Evolutionary conservation across 768 basidiomycete species (phyloP), one percentile per base, ranked within the genome.

Genomic region (Phlegmacium glaucopus): DNA sequence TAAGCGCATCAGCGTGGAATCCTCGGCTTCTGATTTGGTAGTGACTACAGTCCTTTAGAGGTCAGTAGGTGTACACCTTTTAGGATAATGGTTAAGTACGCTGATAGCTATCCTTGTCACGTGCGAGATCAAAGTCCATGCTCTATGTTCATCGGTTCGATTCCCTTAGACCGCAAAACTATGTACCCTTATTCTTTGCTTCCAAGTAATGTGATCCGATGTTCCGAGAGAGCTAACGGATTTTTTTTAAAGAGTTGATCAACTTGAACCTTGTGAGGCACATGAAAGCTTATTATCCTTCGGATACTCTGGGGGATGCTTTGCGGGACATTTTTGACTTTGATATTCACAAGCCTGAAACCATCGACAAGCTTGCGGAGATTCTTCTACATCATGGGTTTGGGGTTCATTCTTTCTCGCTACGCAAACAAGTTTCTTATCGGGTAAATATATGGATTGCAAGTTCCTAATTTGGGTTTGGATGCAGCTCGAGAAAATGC

Each of bases 271-370:
- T 84, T 17, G 73, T 83, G 2, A 72, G 75, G 32, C 82, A 83
- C 55, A 71, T 84, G 66, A 76, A 70, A 50, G 71, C 78, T 22
- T 22, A n/a, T n/a, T n/a, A 80, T 50, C 80, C 82, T 1, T 59
- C 67, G 16, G 83, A 85, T 59, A 61, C 77, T 0, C 64, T 85
- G 9, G 82, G 77, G n/a, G 71, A 73, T 35, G 76, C 78, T 6
- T 63, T 86, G 12, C 70, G 83, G 12, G 85, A 85, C 55, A 69
- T 85, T 9, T 86, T 86, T 53, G 83, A 86, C 57, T 86, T 84
- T 47, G 83, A 86, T 56, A 72, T 86, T 6, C 82, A 82, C 60
- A 80, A 77, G 52, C 78, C 77, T 1, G 83, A 84, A 53, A 82
- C 79, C 6, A 80, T 82, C 34, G 78, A 83, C 40, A 78, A 77